Base-by-base conservation (phyloP, 192 early-diverging fungal genomes). In the Lunasporangiospora selenospora region DNA sequence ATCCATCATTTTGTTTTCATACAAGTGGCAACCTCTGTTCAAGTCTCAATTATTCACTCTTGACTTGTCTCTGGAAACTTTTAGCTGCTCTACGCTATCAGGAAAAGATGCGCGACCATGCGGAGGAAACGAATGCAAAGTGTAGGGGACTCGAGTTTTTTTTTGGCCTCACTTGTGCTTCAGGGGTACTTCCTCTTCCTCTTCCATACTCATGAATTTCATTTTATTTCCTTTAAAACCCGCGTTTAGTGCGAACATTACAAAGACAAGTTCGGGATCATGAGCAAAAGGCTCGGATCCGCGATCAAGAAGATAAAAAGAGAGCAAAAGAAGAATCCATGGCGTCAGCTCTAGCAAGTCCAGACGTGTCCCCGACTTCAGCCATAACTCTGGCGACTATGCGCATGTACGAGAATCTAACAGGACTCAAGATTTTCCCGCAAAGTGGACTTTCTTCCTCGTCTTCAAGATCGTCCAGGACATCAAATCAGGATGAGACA, bases 181-280 rank as follows among this genome's bases (percentile, higher is more conserved):
- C n/a, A n/a, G n/a, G n/a, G n/a, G n/a, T n/a, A n/a, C n/a, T 44
- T 45, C 26, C 2, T 21, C 16, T 19, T 16, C 15, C 9, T 12
- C 6, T 23, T 59, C 21, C 41, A 31, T 13, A 46, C 5, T 8
- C 44, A 46, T 7, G 33, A 41, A 30, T n/a, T 30, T 12, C 29
- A 38, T 24, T 24, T 3, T 50, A 8, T 3, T 15, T 11, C 10
- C 31, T 4, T 15, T 13, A 10, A 12, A 16, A 50, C 26, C 6
- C 30, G 13, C 7, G 8, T 9, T 18, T 44, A 73, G 69, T 73
- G 2, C 54, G 69, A 16, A 63, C 54, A 31, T 55, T 73, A 16
- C 59, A 73, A 11, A 59, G 60, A n/a, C 45, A 73, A 41, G 33
- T 73, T 3, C 53, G 60, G 4, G 69, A 73, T 4, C 45, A 29